A percentile compares a stretch with the other conserved stretches of the same genome.
phyloP scores from a whole-genome alignment of 495 filamentous ascomycete genomes.

The Hyaloscypha finlandica region DNA sequence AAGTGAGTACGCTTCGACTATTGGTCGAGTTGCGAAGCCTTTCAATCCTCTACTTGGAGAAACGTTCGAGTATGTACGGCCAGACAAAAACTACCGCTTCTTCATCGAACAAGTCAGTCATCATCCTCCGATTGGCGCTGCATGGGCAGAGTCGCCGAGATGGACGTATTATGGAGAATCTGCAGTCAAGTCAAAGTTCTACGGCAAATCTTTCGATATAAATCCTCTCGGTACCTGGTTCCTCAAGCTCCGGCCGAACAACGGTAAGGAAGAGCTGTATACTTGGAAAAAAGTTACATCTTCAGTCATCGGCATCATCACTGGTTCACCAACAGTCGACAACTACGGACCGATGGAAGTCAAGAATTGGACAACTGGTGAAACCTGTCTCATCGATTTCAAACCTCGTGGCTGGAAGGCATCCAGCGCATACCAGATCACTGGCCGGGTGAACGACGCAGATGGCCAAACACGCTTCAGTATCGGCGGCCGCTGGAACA shows the following conservation, averaged over 20 bases:
- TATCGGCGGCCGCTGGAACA: conserved; percentile 95
- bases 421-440: conserved; percentile 82
- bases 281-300: conserved; percentile 99
- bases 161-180: conserved; percentile 99
- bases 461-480: conserved; percentile 78
- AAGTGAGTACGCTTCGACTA: conserved; percentile 95
- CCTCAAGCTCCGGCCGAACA: conserved; percentile 78
- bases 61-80: conserved; percentile 93
- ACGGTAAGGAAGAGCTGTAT: conserved; percentile 82
- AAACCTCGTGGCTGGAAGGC: conserved; percentile 95
- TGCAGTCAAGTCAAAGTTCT: conserved; percentile 96
- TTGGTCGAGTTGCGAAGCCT: conserved; percentile 93
- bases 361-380: conserved; percentile 94
- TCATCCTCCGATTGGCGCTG: conserved; percentile 93
- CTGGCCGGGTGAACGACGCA: conserved; percentile 77
- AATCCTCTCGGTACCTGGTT: conserved; percentile 98
- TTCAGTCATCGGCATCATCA: conserved; percentile 97
- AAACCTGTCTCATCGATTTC: conserved; percentile 88
- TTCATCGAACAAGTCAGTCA: conserved; percentile 99
- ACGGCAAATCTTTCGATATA: conserved; percentile 96
- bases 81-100: conserved; percentile 96
- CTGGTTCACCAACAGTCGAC: conserved; percentile 93
- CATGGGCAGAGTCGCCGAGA: conserved; percentile 86
- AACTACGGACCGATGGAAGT: conserved; percentile 98
- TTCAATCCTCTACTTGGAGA: conserved; percentile 97